phyloP scores from a whole-genome alignment of 176 grass and related monocot genomes.

The Juncus inflexus region DNA sequence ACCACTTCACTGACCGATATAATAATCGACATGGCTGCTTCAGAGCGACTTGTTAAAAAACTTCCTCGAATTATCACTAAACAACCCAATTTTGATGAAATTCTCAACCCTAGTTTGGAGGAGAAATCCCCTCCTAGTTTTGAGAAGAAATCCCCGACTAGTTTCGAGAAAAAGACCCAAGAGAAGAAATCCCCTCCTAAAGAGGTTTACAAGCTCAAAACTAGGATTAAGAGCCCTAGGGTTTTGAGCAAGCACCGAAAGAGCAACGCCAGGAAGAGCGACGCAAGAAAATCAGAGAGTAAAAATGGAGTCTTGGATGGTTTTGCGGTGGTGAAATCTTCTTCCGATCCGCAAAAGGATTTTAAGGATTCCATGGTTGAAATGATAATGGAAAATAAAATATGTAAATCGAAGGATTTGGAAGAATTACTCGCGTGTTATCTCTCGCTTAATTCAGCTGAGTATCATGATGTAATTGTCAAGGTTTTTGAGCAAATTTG shows the following conservation, averaged over 20 bases:
- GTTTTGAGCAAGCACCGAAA: neutral
- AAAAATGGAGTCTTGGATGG: neutral
- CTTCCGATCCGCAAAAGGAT: constrained; percentile 29
- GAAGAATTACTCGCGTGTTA: constrained; percentile 46
- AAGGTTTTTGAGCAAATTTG: constrained; percentile 49
- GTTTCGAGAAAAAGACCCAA: too few relatives aligned
- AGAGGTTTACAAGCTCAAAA: constrained; percentile 1
- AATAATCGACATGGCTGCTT: constrained; percentile 27
- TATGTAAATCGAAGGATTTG: constrained; percentile 19
- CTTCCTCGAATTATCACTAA: constrained; percentile 33
- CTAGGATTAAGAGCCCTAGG: neutral
- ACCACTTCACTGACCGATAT: constrained; percentile 31
- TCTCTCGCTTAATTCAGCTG: constrained; percentile 33
- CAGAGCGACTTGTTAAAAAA: constrained; percentile 1
- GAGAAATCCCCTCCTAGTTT: neutral
- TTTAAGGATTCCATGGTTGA: constrained; percentile 43
- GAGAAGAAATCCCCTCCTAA: constrained; percentile 14
- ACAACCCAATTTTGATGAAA: neutral
- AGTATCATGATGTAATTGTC: constrained; percentile 41
- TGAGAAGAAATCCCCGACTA: neutral
- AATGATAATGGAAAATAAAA: constrained; percentile 38
- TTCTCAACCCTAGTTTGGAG: neutral
- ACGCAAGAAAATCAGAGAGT: too few relatives aligned
- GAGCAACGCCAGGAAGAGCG: neutral
- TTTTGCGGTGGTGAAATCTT: constrained; percentile 32